phyloP scores from a whole-genome alignment of 169 alveolate genomes.

The Cystoisospora suis region DNA sequence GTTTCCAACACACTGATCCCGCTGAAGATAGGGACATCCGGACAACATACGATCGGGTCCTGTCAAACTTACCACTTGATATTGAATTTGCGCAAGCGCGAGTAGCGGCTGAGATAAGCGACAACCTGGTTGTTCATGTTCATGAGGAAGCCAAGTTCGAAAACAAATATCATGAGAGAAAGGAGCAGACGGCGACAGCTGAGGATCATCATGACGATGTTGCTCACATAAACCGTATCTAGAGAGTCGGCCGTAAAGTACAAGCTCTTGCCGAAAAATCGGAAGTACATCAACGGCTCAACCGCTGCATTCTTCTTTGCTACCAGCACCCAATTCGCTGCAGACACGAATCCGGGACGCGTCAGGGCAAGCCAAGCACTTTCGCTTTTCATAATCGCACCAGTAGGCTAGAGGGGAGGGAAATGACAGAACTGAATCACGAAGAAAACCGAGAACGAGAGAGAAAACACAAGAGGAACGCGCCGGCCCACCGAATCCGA shows the following conservation, averaged over 20 bases:
- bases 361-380: background rate
- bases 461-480: no score
- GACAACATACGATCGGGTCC: no score
- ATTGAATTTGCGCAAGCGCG: constrained; percentile 49
- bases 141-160: constrained; percentile 64
- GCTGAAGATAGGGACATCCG: no score
- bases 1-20: no score
- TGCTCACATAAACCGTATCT: background rate
- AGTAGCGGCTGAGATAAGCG: constrained; percentile 35
- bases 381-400: no score
- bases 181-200: constrained; percentile 56
- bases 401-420: no score
- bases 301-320: constrained; percentile 42
- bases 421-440: no score
- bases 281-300: constrained; percentile 48
- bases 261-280: constrained; percentile 37
- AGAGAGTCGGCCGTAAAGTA: background rate
- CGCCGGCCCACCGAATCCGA: no score
- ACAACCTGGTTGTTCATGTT: constrained; percentile 56
- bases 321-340: constrained; percentile 46
- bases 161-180: constrained; percentile 47
- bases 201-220: constrained; percentile 40
- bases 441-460: no score
- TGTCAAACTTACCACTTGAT: constrained; percentile 41
- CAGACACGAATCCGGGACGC: background rate